Percentiles rank a stretch among this genome's conserved stretches.
Conservation (phyloP, 352 stramenopile species). For the Phytophthora kernoviae region DNA sequence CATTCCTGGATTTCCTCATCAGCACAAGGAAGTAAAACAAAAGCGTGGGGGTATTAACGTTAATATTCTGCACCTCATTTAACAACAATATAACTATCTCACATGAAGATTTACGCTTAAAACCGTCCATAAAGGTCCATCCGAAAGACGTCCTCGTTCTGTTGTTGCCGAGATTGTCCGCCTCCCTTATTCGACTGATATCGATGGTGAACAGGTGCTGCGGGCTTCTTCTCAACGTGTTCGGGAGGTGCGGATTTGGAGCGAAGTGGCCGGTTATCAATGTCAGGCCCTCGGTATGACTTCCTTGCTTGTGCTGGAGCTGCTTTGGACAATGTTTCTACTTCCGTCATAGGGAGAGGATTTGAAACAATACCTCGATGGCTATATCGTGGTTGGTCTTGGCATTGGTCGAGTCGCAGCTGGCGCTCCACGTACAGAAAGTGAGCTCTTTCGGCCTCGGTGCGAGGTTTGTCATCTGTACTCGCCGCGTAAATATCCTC, state of each 20-base stretch:
- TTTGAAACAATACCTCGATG: constrained; percentile 7
- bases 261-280: neutral
- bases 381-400: constrained; percentile 5
- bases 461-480: constrained; percentile 13
- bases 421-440: constrained; percentile 24
- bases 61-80: too few species aligned
- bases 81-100: too few species aligned
- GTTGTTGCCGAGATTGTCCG: constrained; percentile 6
- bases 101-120: constrained; percentile 6
- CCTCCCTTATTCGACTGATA: constrained; percentile 2
- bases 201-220: constrained; percentile 2
- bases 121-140: constrained; percentile 41
- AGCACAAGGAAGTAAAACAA: too few species aligned
- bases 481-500: constrained; percentile 17
- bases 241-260: constrained; percentile 9
- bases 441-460: constrained; percentile 27
- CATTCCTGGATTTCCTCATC: too few species aligned
- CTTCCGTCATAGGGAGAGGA: constrained; percentile 1
- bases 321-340: neutral
- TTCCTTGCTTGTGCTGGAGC: neutral
- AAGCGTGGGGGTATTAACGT: too few species aligned
- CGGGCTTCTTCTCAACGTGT: constrained; percentile 10
- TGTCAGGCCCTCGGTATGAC: neutral
- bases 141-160: constrained; percentile 27
- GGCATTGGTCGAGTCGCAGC: constrained; percentile 16